phyloP scores from a whole-genome alignment of 2,329 filamentous ascomycete genomes.

The Ophiosphaerella korrae region DNA sequence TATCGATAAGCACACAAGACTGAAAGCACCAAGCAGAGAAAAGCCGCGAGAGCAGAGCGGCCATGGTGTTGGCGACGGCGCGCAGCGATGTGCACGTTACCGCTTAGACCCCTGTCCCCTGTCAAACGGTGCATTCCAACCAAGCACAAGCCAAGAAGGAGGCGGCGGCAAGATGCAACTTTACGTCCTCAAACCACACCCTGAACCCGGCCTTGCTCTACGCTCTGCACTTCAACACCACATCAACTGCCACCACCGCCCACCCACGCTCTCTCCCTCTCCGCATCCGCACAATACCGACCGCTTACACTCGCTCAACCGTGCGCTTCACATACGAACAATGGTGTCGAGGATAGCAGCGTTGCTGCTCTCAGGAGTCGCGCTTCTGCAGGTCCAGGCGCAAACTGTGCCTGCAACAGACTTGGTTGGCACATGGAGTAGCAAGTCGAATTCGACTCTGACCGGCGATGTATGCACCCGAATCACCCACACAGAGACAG shows the following conservation, averaged over 20 bases:
- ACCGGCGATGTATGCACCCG: constrained; percentile 65
- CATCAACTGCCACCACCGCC: constrained; percentile 2
- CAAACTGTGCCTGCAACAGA: constrained; percentile 40
- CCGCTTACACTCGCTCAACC: constrained; percentile 14
- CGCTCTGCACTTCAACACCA: constrained; percentile 6
- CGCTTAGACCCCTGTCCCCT: constrained; percentile 29
- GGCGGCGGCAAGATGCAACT: constrained; percentile 21
- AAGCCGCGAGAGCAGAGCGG: constrained; percentile 16
- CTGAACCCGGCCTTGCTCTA: not conserved
- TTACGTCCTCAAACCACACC: constrained; percentile 10
- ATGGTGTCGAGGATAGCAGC: constrained; percentile 37
- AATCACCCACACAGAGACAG: constrained; percentile 19
- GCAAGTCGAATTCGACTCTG: constrained; percentile 70
- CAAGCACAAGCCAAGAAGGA: constrained; percentile 13
- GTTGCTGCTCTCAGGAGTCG: constrained; percentile 43
- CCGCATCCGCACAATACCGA: not conserved
- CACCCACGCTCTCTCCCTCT: constrained; percentile 19
- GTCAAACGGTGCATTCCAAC: constrained; percentile 19
- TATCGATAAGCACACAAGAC: constrained; percentile 12
- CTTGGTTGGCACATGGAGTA: constrained; percentile 73
- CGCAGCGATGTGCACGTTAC: constrained; percentile 38
- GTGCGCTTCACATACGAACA: not conserved
- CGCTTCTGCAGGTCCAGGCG: constrained; percentile 42
- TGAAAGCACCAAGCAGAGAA: constrained; percentile 6
- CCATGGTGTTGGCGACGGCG: constrained; percentile 19